Evolutionary conservation across 129 eudicot genomes (phyloP).

Genomic region (Flaveria sonorensis): DNA sequence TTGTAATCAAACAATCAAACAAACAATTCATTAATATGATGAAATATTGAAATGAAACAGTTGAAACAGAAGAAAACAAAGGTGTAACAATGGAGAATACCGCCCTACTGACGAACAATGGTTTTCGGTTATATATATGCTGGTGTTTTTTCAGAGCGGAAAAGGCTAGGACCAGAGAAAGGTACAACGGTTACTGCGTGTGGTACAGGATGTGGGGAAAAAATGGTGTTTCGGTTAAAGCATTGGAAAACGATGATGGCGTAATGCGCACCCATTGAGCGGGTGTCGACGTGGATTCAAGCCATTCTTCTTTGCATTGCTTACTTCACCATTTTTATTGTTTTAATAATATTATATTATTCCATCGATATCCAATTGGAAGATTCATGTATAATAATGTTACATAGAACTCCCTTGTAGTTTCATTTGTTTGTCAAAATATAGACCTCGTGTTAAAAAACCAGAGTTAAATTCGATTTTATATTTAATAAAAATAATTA

Average conservation of each 20-base stretch:
- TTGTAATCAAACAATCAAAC: not conserved
- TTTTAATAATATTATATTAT: not conserved
- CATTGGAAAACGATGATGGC: slow-evolving; percentile 35
- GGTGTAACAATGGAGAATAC: slow-evolving; percentile 25
- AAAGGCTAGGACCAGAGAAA: not conserved
- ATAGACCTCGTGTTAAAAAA: too few relatives aligned
- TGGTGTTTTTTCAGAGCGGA: not conserved
- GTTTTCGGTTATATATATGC: slow-evolving; percentile 2
- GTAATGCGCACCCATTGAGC: slow-evolving; percentile 64
- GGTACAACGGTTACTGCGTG: slow-evolving; percentile 4
- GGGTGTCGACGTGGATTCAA: slow-evolving; percentile 81
- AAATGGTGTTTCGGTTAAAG: not conserved
- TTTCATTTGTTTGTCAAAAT: not conserved
- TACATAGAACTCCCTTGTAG: slow-evolving; percentile 17
- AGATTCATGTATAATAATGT: slow-evolving; percentile 32
- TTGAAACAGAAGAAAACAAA: slow-evolving; percentile 38
- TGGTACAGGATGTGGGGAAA: not conserved
- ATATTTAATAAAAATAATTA: too few relatives aligned
- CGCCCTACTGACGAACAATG: slow-evolving; percentile 21
- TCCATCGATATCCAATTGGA: slow-evolving; percentile 37
- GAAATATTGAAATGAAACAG: slow-evolving; percentile 27
- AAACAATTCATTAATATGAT: not conserved
- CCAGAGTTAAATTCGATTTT: too few relatives aligned
- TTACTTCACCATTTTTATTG: slow-evolving; percentile 56
- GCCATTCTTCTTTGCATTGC: slow-evolving; percentile 54